Conservation (phyloP, 805 yeast species). For the Kazachstania viticola region DNA sequence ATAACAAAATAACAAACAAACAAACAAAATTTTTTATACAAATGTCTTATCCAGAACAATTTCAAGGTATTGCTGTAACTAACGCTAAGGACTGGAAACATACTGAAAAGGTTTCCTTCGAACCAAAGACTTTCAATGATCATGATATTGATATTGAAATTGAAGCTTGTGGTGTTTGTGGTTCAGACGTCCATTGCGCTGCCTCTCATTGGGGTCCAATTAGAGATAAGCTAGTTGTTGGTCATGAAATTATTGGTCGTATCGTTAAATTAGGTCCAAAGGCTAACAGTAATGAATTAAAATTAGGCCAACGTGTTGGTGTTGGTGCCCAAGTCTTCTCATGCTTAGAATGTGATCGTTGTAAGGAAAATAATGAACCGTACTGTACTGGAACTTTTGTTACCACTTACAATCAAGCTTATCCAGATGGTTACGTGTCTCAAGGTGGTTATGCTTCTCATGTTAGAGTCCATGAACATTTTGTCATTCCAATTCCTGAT, state of each 20-base stretch:
- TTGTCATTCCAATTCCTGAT: conserved; percentile 55
- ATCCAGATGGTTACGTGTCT: conserved; percentile 34
- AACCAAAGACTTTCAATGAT: conserved; percentile 35
- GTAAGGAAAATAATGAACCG: conserved; percentile 41
- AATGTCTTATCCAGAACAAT: conserved; percentile 31
- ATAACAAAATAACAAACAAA: not conserved
- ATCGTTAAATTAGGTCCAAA: conserved; percentile 49
- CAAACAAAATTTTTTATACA: conserved; percentile 41
- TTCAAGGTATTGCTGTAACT: conserved; percentile 48
- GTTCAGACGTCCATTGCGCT: conserved; percentile 35
- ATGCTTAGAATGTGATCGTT: conserved; percentile 52
- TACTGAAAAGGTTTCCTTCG: conserved; percentile 39
- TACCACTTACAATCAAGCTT: conserved; percentile 38
- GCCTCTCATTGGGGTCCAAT: conserved; percentile 15
- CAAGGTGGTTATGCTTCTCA: conserved; percentile 66
- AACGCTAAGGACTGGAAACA: conserved; percentile 42
- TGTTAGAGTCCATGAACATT: conserved; percentile 50
- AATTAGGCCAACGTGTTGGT: conserved; percentile 70
- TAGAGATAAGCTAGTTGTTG: conserved; percentile 35
- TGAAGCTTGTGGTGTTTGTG: conserved; percentile 58
- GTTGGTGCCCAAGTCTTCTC: conserved; percentile 60
- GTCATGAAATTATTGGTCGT: conserved; percentile 56
- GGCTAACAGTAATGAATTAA: conserved; percentile 33
- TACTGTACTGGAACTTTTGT: conserved; percentile 41
- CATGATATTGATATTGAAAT: conserved; percentile 45